These are phyloP conservation scores for Fusarium cicatricum DNA, from an alignment of 2,329 filamentous ascomycete genomes.

Conservation along the genomic window DNA sequence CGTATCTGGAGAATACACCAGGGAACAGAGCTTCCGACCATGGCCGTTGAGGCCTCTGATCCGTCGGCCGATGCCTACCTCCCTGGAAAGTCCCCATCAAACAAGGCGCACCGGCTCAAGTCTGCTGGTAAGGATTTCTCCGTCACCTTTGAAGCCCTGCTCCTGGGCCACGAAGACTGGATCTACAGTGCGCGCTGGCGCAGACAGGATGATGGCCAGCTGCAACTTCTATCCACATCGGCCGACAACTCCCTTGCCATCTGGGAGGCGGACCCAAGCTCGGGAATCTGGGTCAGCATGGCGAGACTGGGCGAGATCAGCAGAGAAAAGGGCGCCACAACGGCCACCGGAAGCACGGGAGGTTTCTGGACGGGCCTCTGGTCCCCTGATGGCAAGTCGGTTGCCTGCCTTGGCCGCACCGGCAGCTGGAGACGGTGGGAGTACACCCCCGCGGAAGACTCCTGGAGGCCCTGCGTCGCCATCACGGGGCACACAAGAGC, in stretches of 20 bases:
- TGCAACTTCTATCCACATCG: slow-evolving; percentile 86
- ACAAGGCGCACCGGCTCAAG: slow-evolving; percentile 84
- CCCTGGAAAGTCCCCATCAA: slow-evolving; percentile 78
- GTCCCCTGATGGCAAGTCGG: slow-evolving; percentile 77
- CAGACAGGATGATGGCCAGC: slow-evolving; percentile 57
- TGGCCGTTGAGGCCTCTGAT: slow-evolving; percentile 63
- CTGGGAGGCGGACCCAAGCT: slow-evolving; percentile 85
- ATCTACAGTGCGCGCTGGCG: slow-evolving; percentile 90
- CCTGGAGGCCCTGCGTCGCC: slow-evolving; percentile 80
- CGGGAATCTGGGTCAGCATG: slow-evolving; percentile 90
- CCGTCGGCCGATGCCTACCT: slow-evolving; percentile 65
- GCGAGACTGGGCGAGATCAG: slow-evolving; percentile 93
- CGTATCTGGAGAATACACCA: slow-evolving; percentile 88
- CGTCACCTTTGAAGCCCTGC: slow-evolving; percentile 90
- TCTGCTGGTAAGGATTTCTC: slow-evolving; percentile 71
- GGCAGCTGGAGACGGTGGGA: slow-evolving; percentile 94
- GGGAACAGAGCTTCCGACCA: slow-evolving; percentile 69
- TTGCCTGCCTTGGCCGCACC: slow-evolving; percentile 86
- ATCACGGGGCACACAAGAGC: slow-evolving; percentile 85
- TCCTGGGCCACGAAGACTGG: slow-evolving; percentile 98
- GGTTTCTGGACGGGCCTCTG: slow-evolving; percentile 97
- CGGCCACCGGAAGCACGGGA: slow-evolving; percentile 92
- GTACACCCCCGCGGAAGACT: slow-evolving; percentile 65
- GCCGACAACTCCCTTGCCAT: slow-evolving; percentile 95
- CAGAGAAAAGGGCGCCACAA: slow-evolving; percentile 93